Conservation (phyloP, 805 yeast genomes). For the Ogataea angusta region DNA sequence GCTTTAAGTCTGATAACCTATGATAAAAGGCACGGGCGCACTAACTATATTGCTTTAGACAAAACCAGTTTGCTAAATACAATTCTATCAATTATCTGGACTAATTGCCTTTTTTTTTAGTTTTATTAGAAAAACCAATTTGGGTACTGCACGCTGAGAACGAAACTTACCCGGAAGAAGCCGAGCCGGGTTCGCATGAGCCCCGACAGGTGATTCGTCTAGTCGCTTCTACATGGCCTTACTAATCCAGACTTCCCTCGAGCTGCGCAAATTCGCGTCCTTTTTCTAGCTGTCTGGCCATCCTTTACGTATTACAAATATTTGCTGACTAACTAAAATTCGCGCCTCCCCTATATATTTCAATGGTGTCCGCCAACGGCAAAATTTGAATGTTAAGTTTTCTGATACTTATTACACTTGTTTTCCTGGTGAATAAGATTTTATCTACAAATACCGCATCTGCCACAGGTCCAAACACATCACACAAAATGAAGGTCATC, state of each 20-base stretch:
- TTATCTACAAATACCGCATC: conserved; percentile 16
- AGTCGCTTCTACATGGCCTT: neutral
- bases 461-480: conserved; percentile 5
- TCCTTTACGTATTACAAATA: conserved; percentile 4
- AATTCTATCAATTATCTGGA: conserved; percentile 5
- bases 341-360: conserved; percentile 5
- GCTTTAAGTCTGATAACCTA: neutral
- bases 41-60: conserved; percentile 2
- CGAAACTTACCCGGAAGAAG: conserved; percentile 5
- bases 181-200: neutral
- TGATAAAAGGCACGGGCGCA: neutral
- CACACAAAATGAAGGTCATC: conserved; percentile 47
- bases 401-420: conserved; percentile 26
- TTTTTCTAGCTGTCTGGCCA: neutral
- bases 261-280: neutral
- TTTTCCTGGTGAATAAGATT: conserved; percentile 25
- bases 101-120: conserved; percentile 11
- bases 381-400: conserved; percentile 25
- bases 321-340: conserved; percentile 6
- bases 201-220: neutral
- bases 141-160: conserved; percentile 5
- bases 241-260: neutral
- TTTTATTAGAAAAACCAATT: neutral
- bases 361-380: neutral
- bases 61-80: conserved; percentile 12